Evolutionary conservation across 108 stramenopile species (phyloP), one percentile per base, ranked within the genome.

Genomic region (Cyclotella cryptica): DNA sequence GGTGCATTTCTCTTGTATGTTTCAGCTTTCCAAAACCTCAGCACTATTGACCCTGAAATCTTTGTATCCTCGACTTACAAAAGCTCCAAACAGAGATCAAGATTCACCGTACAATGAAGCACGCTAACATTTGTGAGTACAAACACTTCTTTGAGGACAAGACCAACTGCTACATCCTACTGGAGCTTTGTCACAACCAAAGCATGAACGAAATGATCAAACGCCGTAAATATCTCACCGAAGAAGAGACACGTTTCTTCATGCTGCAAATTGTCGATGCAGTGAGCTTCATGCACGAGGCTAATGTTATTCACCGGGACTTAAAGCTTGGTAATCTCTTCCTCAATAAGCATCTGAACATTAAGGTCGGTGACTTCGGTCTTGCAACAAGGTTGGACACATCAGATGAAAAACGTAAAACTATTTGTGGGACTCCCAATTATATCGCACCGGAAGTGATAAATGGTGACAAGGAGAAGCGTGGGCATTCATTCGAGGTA

Each of bases 391-490:
- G 91, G 74, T 84, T 99, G 42, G 84, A 86, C 18, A 71, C 90
- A 73, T 75, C 83, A 21, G 92, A 92, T 29, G 98, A 98, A 73
- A 92, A 96, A 64, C 88, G 97, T 24, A 87, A 92, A 69, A 99
- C 99, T 12, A 96, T 99, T 45, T 99, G 99, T 74, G 99, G 99
- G 11, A 99, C 99, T 24, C 99, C 99, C 45, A 99, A 99, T 85
- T 99, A 99, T 85, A 98, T 99, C 72, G 99, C 99, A 1, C 99
- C 99, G 0, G 99, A 99, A 75, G 94, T 99, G 3, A 96, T 99
- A 45, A 91, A 97, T 49, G 88, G 93, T 3, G 90, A 91, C 68
- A 89, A 88, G 67, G 88, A 88, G 41, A 97, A 88, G 40, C 86
- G 93, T 52, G 97, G 97, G 42, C 97, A 98, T 75, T 95, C 94